These are phyloP conservation scores for Calamus simplicifolius DNA, from an alignment of 176 grass and related monocot species.

Conservation along the genomic window DNA sequence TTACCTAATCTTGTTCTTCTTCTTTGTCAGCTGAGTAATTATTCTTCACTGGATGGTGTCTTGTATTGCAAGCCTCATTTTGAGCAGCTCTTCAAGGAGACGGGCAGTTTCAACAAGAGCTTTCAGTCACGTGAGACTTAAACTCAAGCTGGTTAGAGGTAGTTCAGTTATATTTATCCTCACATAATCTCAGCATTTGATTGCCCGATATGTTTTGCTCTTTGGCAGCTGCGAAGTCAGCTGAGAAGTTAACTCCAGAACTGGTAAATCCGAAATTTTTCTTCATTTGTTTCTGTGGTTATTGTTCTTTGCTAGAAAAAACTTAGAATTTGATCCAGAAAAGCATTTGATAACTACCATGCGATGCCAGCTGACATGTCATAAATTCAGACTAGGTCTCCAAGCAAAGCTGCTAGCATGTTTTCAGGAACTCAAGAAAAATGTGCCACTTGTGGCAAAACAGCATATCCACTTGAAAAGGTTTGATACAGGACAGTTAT, in stretches of 20 bases:
- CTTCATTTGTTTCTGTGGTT: no score
- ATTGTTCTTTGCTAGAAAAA: no score
- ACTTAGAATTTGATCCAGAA: no score
- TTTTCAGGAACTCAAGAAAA: constrained; percentile 8
- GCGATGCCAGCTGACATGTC: not conserved
- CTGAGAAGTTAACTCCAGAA: constrained; percentile 46
- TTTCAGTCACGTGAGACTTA: constrained; percentile 27
- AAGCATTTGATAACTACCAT: not conserved
- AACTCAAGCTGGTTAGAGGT: not conserved
- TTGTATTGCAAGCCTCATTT: constrained; percentile 18
- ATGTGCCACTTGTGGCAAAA: constrained; percentile 6
- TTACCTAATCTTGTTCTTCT: no score
- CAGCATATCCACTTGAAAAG: constrained; percentile 12
- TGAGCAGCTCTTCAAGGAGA: constrained; percentile 18
- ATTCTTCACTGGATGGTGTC: constrained; percentile 10
- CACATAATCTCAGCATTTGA: not conserved
- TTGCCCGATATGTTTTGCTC: not conserved
- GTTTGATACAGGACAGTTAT: not conserved
- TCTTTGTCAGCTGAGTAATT: constrained; percentile 11
- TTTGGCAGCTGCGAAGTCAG: constrained; percentile 59
- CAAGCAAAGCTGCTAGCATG: not conserved
- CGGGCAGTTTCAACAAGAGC: constrained; percentile 16
- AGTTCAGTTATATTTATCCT: not conserved
- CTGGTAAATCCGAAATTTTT: constrained; percentile 31
- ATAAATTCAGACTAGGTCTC: constrained; percentile 58